These are phyloP conservation scores for Gloeopeniophorella convolvens DNA, from an alignment of 768 basidiomycete genomes.

Conservation along the genomic window DNA sequence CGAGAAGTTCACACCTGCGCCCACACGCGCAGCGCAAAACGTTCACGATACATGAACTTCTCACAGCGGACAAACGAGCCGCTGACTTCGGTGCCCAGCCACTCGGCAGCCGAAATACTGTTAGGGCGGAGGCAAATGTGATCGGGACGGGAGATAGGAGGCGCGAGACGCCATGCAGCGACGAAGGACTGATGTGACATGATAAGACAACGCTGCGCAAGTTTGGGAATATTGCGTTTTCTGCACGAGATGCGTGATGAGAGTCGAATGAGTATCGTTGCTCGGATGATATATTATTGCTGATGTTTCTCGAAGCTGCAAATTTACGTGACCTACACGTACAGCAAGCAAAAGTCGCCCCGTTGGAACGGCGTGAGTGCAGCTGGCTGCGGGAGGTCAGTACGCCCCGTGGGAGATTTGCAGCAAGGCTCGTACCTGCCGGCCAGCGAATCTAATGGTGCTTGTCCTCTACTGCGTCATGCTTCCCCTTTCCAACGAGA, in stretches of 20 bases:
- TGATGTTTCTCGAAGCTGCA: neutral
- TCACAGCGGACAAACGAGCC: too few relatives aligned
- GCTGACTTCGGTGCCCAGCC: too few relatives aligned
- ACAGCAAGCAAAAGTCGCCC: neutral
- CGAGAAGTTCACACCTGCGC: too few relatives aligned
- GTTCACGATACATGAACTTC: too few relatives aligned
- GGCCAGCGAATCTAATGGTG: constrained; percentile 8
- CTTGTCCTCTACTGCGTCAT: constrained; percentile 12
- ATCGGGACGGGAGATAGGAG: neutral
- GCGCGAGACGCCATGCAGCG: neutral
- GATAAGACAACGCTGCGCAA: neutral
- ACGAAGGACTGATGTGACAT: neutral
- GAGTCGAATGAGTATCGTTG: neutral
- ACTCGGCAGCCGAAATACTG: neutral
- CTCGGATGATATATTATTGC: neutral
- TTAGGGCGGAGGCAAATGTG: neutral
- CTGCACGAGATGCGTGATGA: neutral
- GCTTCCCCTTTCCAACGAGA: constrained; percentile 29
- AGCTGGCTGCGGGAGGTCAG: neutral
- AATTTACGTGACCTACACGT: neutral
- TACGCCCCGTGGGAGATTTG: neutral
- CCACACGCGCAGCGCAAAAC: too few relatives aligned
- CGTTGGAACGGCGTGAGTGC: neutral
- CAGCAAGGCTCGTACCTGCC: neutral
- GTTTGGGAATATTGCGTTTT: neutral